Evolutionary conservation across 1,284 basidiomycete species (phyloP).

Genomic region (Ceratorhiza oryzae-sativae): DNA sequence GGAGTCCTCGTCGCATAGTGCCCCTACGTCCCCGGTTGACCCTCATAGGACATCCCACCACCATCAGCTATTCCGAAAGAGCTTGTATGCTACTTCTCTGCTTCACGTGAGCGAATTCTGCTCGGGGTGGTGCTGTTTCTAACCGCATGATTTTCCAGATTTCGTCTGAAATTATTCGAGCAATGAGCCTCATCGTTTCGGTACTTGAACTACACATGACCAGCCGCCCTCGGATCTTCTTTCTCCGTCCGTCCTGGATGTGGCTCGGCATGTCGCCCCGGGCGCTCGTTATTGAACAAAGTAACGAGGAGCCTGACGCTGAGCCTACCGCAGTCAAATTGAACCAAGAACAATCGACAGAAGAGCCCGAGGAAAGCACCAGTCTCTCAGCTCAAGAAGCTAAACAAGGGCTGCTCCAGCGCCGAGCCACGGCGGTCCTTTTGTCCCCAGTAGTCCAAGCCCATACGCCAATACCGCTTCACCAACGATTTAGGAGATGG

Average conservation of each 20-base stretch:
- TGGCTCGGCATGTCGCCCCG: constrained; percentile 60
- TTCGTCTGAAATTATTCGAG: constrained; percentile 32
- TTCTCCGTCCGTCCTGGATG: constrained; percentile 55
- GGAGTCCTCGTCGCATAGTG: not conserved
- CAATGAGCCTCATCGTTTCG: constrained; percentile 46
- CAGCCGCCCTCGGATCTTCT: constrained; percentile 53
- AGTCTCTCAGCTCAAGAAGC: constrained; percentile 31
- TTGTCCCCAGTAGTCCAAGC: constrained; percentile 22
- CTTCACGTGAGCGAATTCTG: constrained; percentile 11
- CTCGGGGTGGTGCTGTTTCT: not conserved
- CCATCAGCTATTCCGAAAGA: constrained; percentile 36
- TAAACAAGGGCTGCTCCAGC: constrained; percentile 26
- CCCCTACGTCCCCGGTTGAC: not conserved
- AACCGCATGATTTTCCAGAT: not conserved
- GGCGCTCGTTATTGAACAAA: constrained; percentile 29
- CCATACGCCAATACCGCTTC: not conserved
- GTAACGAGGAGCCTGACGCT: constrained; percentile 16
- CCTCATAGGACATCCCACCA: constrained; percentile 12
- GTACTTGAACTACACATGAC: constrained; percentile 50
- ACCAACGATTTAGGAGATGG: constrained; percentile 5
- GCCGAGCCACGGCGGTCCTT: constrained; percentile 22
- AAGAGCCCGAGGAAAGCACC: not conserved
- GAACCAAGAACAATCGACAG: not conserved
- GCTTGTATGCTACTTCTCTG: constrained; percentile 34
- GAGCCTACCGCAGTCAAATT: not conserved